Evolutionary conservation across 495 filamentous ascomycete genomes (phyloP).

Genomic region (Hamigera avellanea): DNA sequence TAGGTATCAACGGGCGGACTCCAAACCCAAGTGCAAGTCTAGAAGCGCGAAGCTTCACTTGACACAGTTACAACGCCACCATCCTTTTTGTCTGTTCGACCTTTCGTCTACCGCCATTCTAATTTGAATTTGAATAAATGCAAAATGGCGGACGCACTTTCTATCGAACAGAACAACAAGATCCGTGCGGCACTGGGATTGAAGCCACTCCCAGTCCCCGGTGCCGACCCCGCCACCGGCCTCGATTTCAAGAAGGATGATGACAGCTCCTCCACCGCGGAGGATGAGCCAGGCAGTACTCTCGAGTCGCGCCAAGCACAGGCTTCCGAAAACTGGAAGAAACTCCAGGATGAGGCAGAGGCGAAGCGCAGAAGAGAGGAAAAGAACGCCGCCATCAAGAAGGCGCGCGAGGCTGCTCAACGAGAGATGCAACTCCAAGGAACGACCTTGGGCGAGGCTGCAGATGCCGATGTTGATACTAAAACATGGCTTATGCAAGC

Average conservation of each 20-base stretch:
- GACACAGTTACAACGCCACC: background rate
- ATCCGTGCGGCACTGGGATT: constrained; percentile 81
- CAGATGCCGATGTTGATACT: constrained; percentile 56
- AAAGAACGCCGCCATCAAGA: constrained; percentile 69
- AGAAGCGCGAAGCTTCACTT: too few relatives aligned
- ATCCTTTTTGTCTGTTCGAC: background rate
- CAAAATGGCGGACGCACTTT: constrained; percentile 67
- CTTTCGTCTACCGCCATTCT: constrained; percentile 2
- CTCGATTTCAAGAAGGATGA: constrained; percentile 49
- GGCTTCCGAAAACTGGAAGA: constrained; percentile 63
- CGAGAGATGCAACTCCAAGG: constrained; percentile 66
- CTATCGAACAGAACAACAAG: constrained; percentile 91
- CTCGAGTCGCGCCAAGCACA: constrained; percentile 69
- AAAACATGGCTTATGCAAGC: constrained; percentile 72
- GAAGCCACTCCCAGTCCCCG: constrained; percentile 79
- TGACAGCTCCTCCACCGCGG: constrained; percentile 34
- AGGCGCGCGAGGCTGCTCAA: constrained; percentile 72
- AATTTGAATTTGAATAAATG: too few relatives aligned
- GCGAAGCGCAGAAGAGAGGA: constrained; percentile 69
- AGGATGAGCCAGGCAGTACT: constrained; percentile 62
- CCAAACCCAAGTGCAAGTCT: too few relatives aligned
- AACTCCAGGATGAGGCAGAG: constrained; percentile 45
- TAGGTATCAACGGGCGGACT: too few relatives aligned
- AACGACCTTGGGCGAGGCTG: constrained; percentile 61
- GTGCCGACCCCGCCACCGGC: constrained; percentile 32